These are phyloP conservation scores for Cercophora samala DNA, from an alignment of 495 filamentous ascomycete species.

Conservation along the genomic window DNA sequence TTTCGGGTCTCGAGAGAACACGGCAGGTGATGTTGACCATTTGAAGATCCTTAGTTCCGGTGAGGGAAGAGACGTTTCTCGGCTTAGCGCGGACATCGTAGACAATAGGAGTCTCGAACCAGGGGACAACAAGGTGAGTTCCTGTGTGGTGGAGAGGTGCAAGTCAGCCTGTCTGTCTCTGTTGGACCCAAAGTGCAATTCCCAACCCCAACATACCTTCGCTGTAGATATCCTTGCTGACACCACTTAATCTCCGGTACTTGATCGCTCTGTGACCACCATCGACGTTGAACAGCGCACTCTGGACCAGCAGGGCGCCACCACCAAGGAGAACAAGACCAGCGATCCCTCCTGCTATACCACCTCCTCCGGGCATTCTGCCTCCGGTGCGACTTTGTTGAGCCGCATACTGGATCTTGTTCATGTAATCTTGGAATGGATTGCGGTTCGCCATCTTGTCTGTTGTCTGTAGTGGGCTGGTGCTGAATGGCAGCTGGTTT, in stretches of 20 bases:
- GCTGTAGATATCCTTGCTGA: conserved; percentile 90
- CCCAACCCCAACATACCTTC: conserved; percentile 64
- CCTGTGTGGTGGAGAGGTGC: conserved; percentile 46
- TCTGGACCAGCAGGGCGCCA: conserved; percentile 64
- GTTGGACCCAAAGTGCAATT: neutral
- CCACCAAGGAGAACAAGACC: conserved; percentile 57
- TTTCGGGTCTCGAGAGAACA: conserved; percentile 87
- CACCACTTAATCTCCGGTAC: conserved; percentile 89
- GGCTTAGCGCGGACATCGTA: conserved; percentile 98
- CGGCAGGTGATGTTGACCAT: conserved; percentile 99
- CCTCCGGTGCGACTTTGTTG: conserved; percentile 27
- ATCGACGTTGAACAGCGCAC: conserved; percentile 97
- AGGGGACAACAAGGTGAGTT: conserved; percentile 89
- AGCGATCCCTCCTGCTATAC: conserved; percentile 31
- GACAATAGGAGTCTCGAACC: conserved; percentile 94
- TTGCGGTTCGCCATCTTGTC: conserved; percentile 49
- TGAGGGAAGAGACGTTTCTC: conserved; percentile 93
- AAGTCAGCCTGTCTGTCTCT: neutral
- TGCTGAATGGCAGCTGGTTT: conserved; percentile 18
- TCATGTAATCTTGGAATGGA: conserved; percentile 45
- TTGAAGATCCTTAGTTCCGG: conserved; percentile 97
- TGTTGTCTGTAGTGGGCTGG: conserved; percentile 8
- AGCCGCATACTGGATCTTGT: conserved; percentile 31
- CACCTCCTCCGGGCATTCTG: conserved; percentile 30
- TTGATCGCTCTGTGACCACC: conserved; percentile 99